Evolutionary conservation across 169 alveolate genomes (phyloP), one percentile per base, ranked within the genome.

Genomic region (Cryptosporidium ryanae): DNA sequence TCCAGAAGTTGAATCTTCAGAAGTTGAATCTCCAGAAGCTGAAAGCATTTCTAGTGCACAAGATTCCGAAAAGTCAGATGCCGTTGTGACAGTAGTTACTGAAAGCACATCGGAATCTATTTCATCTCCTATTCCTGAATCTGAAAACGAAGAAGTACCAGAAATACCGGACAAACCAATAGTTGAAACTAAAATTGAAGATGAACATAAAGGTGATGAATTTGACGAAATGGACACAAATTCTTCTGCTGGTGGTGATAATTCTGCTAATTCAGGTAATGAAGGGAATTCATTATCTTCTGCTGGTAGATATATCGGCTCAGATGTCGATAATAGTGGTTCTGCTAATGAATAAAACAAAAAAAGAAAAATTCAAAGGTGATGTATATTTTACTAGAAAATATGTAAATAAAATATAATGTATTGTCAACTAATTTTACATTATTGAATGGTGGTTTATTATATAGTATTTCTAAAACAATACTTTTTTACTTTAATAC

Each of bases 291-390:
- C 1, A 0, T 0, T 38, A 10, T 5, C 13, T 34, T 76, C 87
- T 61, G 87, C 87, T 13, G 87, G 87, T 10, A 23, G 71, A 32
- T 6, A 57, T 21, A 55, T 76, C 17, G 71, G 64, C 23, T 76
- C 87, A 23, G 71, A 61, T 44, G n/a, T 76, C 4, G 87, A 59
- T 8, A 76, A 76, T 76, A 76, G 87, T 76, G 87, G 87, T 23
- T 76, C 87, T 10, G 25, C 10, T 7, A 17, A 31, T 50, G 44
- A 0, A 3, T 0, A 50, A 0, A 21, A 44, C 23, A 54, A 25
- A 21, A 8, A 50, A 0, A 21, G 44, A 44, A 54, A 25, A 21
- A 8, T 8, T 61, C 21, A 4, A 6, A 21, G 13, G 7, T 15
- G 7, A 12, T 61, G 15, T 6, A 61, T 25, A 18, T 32, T 61